Evolutionary conservation across 2,329 filamentous ascomycete species (phyloP).

Genomic region (Fusarium beomiforme): DNA sequence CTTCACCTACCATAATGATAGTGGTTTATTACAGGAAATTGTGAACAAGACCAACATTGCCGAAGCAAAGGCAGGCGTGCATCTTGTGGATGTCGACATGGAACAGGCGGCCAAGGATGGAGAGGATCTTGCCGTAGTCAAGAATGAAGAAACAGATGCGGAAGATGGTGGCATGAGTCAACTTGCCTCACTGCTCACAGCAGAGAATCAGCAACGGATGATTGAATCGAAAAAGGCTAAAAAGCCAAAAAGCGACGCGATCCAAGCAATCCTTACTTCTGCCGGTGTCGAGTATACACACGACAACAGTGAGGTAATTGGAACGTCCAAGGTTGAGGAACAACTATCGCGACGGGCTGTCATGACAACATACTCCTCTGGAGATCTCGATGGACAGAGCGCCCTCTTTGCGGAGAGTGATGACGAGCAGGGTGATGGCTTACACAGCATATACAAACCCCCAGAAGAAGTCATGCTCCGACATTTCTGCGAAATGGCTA

Average conservation of each 20-base stretch:
- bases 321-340: conserved; percentile 90
- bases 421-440: conserved; percentile 44
- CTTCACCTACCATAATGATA: conserved; percentile 82
- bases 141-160: conserved; percentile 61
- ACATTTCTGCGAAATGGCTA: conserved; percentile 93
- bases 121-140: conserved; percentile 54
- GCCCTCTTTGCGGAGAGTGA: conserved; percentile 67
- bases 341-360: conserved; percentile 81
- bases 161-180: conserved; percentile 77
- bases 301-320: conserved; percentile 94
- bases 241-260: conserved; percentile 71
- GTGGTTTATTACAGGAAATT: conserved; percentile 88
- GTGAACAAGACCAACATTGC: conserved; percentile 99
- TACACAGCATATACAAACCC: conserved; percentile 70
- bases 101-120: conserved; percentile 67
- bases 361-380: conserved; percentile 59
- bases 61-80: conserved; percentile 86
- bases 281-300: conserved; percentile 96
- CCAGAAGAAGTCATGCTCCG: conserved; percentile 77
- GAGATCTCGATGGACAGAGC: conserved; percentile 60
- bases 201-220: conserved; percentile 57
- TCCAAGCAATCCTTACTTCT: conserved; percentile 87
- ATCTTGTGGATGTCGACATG: conserved; percentile 80
- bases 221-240: conserved; percentile 48
- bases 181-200: conserved; percentile 66